These are phyloP conservation scores for Smallanthus sonchifolius DNA, from an alignment of 129 eudicot species.

Conservation along the genomic window DNA sequence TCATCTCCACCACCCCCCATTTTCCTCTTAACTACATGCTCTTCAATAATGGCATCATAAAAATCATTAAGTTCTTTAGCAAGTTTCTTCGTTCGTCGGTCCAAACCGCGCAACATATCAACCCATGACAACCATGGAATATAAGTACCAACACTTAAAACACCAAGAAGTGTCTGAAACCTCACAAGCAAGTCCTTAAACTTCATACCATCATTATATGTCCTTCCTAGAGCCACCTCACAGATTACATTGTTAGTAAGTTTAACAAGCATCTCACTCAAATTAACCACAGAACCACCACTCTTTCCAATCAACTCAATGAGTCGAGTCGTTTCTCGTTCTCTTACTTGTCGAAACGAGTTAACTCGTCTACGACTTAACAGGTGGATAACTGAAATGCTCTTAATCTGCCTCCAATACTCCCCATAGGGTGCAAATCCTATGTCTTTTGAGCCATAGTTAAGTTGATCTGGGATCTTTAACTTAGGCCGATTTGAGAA, in stretches of 20 bases:
- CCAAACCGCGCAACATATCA: conserved; percentile 19
- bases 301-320: conserved; percentile 16
- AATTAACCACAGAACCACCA: conserved; percentile 1
- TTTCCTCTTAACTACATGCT: conserved; percentile 19
- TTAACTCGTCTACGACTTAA: conserved; percentile 29
- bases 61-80: conserved; percentile 21
- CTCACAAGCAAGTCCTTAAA: conserved; percentile 20
- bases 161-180: conserved; percentile 17
- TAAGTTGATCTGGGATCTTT: conserved; percentile 2
- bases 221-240: conserved; percentile 37
- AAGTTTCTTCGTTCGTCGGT: not conserved
- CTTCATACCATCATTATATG: conserved; percentile 8
- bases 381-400: conserved; percentile 26
- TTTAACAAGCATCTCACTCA: conserved; percentile 23
- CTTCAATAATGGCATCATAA: conserved; percentile 31
- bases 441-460: conserved; percentile 22
- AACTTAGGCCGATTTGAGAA: conserved; percentile 29
- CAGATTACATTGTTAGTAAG: conserved; percentile 29
- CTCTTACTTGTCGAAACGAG: conserved; percentile 22
- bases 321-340: conserved; percentile 29
- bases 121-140: conserved; percentile 43
- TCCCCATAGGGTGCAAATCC: conserved; percentile 18
- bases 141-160: conserved; percentile 23
- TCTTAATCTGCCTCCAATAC: conserved; percentile 38
- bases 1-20: not conserved